Evolutionary conservation across 768 basidiomycete genomes (phyloP), one percentile per base, ranked within the genome.

Genomic region (Vararia minispora): DNA sequence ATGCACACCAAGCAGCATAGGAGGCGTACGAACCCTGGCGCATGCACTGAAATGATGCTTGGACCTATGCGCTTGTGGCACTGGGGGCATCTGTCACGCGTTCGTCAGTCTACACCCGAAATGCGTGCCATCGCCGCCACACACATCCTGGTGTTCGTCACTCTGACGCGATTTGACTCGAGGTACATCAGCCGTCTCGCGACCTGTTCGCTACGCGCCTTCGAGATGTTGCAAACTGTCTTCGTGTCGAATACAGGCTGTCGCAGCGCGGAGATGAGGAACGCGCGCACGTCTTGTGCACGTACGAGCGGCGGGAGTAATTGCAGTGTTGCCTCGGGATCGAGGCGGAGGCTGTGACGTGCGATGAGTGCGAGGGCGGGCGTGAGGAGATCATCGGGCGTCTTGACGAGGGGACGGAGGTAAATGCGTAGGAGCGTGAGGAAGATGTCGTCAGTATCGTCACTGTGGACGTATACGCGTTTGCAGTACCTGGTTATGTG

Each of bases 101-200:
- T 41, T 37, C 22, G 13, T 18, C 5, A 3, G 22, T 22, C n/a
- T 6, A 28, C 22, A 22, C 30, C 14, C 33, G 14, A 3, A 25
- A 17, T 13, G 12, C 4, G 30, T 8, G 17, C 29, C n/a, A n/a
- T n/a, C n/a, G n/a, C n/a, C n/a, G n/a, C n/a, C 1, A 71, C 86
- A 45, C 50, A 95, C 92, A 98, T 91, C 49, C 95, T 72, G 52
- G 78, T 82, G 54, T 98, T 92, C 0, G 84, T 84, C 36, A 98
- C 76, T 53, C 84, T 87, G 14, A 98, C 92, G 38, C 86, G 67
- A 52, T 73, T 78, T 33, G 74, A 67, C 61, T 98, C 82, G 38
- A 95, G 58, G 34, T 63, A 62, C 71, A 95, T 79, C 52, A 95
- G 51, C 40, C 64, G 66, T 50, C 78, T 59, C 28, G 86, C 76